Conservation (phyloP, 495 filamentous ascomycete genomes). For the Penicillium psychrofluorescens region DNA sequence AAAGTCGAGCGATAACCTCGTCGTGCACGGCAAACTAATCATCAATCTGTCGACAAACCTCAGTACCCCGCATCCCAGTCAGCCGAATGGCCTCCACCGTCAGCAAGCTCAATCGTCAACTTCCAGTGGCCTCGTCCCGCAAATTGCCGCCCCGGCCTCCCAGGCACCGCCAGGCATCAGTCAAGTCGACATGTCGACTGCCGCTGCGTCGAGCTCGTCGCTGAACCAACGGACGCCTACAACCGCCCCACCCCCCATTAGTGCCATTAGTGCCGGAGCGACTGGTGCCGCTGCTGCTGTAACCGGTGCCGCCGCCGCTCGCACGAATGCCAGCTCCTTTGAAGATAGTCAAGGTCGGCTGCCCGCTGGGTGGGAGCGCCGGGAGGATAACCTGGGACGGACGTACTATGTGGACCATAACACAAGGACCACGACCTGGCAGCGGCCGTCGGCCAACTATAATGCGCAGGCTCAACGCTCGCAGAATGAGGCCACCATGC, state of each 20-base stretch:
- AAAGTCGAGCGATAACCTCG: conserved; percentile 95
- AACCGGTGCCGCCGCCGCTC: conserved; percentile 31
- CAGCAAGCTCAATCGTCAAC: conserved; percentile 31
- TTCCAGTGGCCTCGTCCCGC: conserved; percentile 34
- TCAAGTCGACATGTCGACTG: conserved; percentile 21
- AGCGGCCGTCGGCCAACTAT: conserved; percentile 72
- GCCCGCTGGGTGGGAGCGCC: conserved; percentile 90
- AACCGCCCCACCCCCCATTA: conserved; percentile 26
- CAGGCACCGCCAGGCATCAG: conserved; percentile 24
- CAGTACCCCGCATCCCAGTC: conserved; percentile 42
- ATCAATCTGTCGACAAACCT: conserved; percentile 92
- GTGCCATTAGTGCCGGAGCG: conserved; percentile 5
- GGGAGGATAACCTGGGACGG: conserved; percentile 91
- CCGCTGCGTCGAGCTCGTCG: conserved; percentile 27
- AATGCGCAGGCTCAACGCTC: conserved; percentile 70
- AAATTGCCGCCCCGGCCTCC: conserved; percentile 22
- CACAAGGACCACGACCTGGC: conserved; percentile 94
- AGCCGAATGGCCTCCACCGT: conserved; percentile 30
- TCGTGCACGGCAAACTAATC: conserved; percentile 96
- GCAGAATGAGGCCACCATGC: conserved; percentile 79
- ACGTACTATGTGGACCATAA: conserved; percentile 99
- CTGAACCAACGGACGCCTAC: conserved; percentile 35
- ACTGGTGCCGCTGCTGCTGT: conserved; percentile 34
- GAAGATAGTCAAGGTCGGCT: conserved; percentile 90
- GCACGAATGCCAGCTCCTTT: conserved; percentile 75